Evolutionary conservation across 139 green algal species (phyloP), one percentile per base, ranked within the genome.

Genomic region (Chlamydomonas incerta): DNA sequence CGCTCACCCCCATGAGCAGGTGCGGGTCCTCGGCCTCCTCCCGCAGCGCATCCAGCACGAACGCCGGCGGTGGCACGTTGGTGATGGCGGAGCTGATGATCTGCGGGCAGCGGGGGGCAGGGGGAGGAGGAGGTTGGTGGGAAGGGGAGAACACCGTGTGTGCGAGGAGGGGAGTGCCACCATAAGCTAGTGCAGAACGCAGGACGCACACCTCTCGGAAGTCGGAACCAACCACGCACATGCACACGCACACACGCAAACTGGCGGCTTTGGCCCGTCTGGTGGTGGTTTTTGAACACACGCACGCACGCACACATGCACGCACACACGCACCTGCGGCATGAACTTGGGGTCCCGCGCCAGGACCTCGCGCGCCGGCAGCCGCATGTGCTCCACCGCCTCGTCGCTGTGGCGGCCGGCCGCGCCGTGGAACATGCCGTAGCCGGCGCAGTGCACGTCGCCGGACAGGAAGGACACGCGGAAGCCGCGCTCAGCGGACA

Each of bases 41-140:
- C 11, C 34, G 35, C 74, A 93, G 84, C 33, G 83, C 70, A 57
- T 82, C 82, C 26, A 91, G 57, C 37, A 93, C 58, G 20, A 35
- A 70, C 4, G 29, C 9, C 0, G 90, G 90, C 9, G 90, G 88
- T 2, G 91, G 88, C 60, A 83, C 81, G 62, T 94, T 94, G 72
- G 82, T 85, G 46, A 94, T 94, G 47, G 87, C 89, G 23, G 87
- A 91, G 72, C 66, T 82, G 34, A 91, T 84, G 69, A 94, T 80
- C 80, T 93, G 86, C 24, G 55, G 55, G 21, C 20, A 23, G 21
- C 2, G 20, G 55, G 20, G 21, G 20, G 55, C 55, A 62, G 18
- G 55, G 11, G 55, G 55, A 10, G 18, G 18, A 2, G 21, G 9
- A 62, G 55, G 55, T 24, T 6, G 55, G 20, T 13, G 2, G 18